Evolutionary conservation across 202 grass and related monocot species (phyloP).

Genomic region (Hordeum pubiflorum): DNA sequence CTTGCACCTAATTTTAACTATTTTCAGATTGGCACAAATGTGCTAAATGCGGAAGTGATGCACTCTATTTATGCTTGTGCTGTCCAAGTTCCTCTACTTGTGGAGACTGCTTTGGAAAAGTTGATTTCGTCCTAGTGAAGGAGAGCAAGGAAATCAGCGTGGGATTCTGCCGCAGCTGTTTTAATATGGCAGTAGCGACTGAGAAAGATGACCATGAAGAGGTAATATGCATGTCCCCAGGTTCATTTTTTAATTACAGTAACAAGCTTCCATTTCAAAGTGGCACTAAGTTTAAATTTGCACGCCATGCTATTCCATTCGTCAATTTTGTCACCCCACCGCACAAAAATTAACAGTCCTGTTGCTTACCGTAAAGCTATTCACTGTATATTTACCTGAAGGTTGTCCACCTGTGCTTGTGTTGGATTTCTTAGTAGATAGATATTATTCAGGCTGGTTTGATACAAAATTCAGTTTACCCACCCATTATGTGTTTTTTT

Average conservation of each 20-base stretch:
- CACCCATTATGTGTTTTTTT: not conserved
- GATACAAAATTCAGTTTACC: constrained; percentile 2
- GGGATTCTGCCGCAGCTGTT: constrained; percentile 72
- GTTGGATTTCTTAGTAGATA: constrained; percentile 11
- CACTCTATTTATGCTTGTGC: constrained; percentile 57
- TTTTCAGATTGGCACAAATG: constrained; percentile 70
- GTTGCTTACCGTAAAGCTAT: not conserved
- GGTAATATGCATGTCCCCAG: constrained; percentile 26
- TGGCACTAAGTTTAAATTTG: not conserved
- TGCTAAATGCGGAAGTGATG: constrained; percentile 42
- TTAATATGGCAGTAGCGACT: constrained; percentile 31
- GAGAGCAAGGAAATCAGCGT: constrained; percentile 57
- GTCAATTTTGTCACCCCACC: not conserved
- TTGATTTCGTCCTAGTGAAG: constrained; percentile 53
- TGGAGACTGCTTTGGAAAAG: constrained; percentile 45
- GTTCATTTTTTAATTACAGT: constrained; percentile 3
- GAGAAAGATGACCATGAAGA: constrained; percentile 40
- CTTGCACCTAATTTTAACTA: not conserved
- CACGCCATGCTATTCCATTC: not conserved
- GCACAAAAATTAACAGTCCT: not conserved
- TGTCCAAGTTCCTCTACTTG: constrained; percentile 72
- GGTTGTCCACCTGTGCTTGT: not conserved
- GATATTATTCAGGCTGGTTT: not conserved
- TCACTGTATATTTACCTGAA: constrained; percentile 1
- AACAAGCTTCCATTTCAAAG: not conserved